Percentiles rank a stretch among this genome's conserved stretches.
phyloP scores from a whole-genome alignment of 2,329 filamentous ascomycete species.

The Scedosporium dehoogii region DNA sequence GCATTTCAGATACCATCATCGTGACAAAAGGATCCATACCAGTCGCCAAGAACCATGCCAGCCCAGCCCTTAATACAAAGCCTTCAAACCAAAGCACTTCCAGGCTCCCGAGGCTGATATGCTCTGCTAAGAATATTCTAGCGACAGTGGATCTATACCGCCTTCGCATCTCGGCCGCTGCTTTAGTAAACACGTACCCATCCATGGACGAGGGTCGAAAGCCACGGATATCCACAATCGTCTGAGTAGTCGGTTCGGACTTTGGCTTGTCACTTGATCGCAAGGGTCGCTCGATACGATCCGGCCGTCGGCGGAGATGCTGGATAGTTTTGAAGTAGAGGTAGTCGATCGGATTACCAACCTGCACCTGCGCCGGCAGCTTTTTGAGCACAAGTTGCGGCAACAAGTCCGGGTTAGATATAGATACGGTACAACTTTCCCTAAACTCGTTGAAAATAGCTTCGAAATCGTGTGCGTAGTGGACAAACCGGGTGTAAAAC shows the following conservation, averaged over 20 bases:
- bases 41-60: constrained; percentile 19
- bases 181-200: constrained; percentile 30
- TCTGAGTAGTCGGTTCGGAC: constrained; percentile 1
- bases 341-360: constrained; percentile 26
- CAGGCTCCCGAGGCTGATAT: constrained; percentile 25
- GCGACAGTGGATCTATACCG: constrained; percentile 28
- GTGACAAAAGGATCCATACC: neutral
- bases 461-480: constrained; percentile 52
- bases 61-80: constrained; percentile 20
- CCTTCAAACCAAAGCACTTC: constrained; percentile 22
- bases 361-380: constrained; percentile 22
- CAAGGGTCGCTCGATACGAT: constrained; percentile 28
- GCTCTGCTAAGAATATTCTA: constrained; percentile 34
- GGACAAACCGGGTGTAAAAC: constrained; percentile 58
- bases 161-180: constrained; percentile 16
- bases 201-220: constrained; percentile 44
- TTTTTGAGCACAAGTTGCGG: constrained; percentile 32
- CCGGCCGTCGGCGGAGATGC: constrained; percentile 30
- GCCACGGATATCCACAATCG: constrained; percentile 29
- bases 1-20: neutral
- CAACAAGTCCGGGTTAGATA: constrained; percentile 45
- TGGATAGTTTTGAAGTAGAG: constrained; percentile 33
- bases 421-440: constrained; percentile 47
- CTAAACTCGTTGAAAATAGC: constrained; percentile 50
- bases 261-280: constrained; percentile 23